Conservation (phyloP, 495 filamentous ascomycete species). For the Choiromyces venosus region DNA sequence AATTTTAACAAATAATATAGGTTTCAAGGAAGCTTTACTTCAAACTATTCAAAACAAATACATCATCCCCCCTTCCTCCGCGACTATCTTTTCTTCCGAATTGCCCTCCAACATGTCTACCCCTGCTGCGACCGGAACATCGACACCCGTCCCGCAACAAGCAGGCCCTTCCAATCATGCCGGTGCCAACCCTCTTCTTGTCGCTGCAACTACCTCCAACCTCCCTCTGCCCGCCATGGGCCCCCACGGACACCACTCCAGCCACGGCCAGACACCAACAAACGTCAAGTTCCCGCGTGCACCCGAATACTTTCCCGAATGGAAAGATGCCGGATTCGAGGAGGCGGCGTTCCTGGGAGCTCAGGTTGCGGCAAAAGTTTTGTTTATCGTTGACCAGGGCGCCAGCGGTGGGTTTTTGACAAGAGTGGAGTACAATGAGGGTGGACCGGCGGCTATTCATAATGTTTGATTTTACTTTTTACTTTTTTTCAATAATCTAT, state of each 20-base stretch:
- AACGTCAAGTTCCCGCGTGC: constrained; percentile 70
- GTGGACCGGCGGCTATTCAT: constrained; percentile 66
- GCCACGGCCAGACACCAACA: constrained; percentile 82
- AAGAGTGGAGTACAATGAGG: constrained; percentile 70
- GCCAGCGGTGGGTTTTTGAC: constrained; percentile 66
- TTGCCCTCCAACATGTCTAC: constrained; percentile 90
- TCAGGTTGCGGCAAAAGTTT: constrained; percentile 47
- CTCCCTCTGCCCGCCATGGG: constrained; percentile 49
- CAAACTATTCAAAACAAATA: constrained; percentile 73
- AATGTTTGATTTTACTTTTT: constrained; percentile 20
- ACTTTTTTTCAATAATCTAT: constrained; percentile 21
- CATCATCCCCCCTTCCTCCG: constrained; percentile 79
- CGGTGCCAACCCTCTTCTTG: constrained; percentile 80
- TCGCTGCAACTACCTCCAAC: constrained; percentile 79
- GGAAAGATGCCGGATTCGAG: constrained; percentile 70
- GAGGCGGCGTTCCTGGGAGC: constrained; percentile 43
- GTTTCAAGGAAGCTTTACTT: constrained; percentile 80
- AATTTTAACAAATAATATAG: constrained; percentile 41
- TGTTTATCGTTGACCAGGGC: constrained; percentile 62
- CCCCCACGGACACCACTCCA: constrained; percentile 58
- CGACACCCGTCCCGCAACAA: constrained; percentile 58
- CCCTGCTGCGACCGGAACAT: constrained; percentile 81
- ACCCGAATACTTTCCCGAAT: constrained; percentile 88
- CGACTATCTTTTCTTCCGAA: constrained; percentile 94
- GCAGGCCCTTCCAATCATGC: constrained; percentile 44